A percentile compares a stretch with the other conserved stretches of the same genome.
These are phyloP conservation scores for Camellia granthamiana DNA, from an alignment of 148 eudicot genomes.

Conservation along the genomic window DNA sequence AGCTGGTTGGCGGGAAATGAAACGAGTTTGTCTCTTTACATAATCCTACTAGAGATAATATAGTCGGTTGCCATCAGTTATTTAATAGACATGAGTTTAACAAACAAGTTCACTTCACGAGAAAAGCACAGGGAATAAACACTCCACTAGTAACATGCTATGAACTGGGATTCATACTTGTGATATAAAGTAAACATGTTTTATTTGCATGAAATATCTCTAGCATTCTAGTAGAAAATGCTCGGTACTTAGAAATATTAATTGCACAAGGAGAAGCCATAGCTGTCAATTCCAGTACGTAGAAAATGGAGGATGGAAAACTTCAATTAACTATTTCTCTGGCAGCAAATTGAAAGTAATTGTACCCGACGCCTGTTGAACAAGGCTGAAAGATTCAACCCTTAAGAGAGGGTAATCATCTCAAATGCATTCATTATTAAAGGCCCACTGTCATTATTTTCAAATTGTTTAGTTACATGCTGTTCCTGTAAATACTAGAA, in stretches of 20 bases:
- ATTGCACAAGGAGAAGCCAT: too few species aligned
- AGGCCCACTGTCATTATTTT: slow-evolving; percentile 51
- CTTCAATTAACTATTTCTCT: background rate
- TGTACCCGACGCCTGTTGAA: slow-evolving; percentile 94
- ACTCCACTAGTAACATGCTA: background rate
- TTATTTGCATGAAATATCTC: too few species aligned
- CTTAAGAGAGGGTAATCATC: slow-evolving; percentile 98
- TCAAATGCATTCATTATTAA: slow-evolving; percentile 97
- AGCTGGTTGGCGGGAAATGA: slow-evolving; percentile 87
- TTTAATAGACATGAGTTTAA: too few species aligned
- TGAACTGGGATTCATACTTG: slow-evolving; percentile 5
- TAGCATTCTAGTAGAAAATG: too few species aligned
- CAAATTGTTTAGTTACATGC: slow-evolving; percentile 72
- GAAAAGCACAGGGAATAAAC: too few species aligned
- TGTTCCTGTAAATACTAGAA: slow-evolving; percentile 51
- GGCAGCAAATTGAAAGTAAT: background rate
- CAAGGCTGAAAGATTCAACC: slow-evolving; percentile 87
- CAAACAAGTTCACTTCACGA: background rate
- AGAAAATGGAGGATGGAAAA: too few species aligned
- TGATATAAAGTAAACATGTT: background rate
- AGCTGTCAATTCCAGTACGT: too few species aligned
- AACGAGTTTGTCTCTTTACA: slow-evolving; percentile 93
- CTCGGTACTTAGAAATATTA: too few species aligned
- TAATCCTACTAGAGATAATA: slow-evolving; percentile 49
- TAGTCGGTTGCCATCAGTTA: background rate